Evolutionary conservation across 2,329 filamentous ascomycete genomes (phyloP).

Genomic region (Alternaria viburni): DNA sequence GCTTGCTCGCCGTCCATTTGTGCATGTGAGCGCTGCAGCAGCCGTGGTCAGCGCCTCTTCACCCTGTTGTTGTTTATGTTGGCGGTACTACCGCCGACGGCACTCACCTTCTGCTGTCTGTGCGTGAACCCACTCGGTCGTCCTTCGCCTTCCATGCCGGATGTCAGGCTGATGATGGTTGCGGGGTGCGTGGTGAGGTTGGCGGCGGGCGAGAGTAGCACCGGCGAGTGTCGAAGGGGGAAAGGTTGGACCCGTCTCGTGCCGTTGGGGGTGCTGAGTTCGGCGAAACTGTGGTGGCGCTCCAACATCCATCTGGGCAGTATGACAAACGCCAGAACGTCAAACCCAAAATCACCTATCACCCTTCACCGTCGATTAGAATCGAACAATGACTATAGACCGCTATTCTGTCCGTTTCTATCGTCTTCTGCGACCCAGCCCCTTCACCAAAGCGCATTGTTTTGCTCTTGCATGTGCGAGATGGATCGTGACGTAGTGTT

Average conservation of each 20-base stretch:
- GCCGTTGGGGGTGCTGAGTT: slow-evolving; percentile 14
- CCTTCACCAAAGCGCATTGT: not conserved
- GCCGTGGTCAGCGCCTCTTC: slow-evolving; percentile 17
- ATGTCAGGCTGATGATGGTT: slow-evolving; percentile 1
- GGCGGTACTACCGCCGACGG: slow-evolving; percentile 1
- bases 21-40: slow-evolving; percentile 41
- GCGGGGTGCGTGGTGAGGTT: not conserved
- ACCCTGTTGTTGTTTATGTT: slow-evolving; percentile 3
- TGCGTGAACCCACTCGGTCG: slow-evolving; percentile 41
- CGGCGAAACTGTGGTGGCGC: slow-evolving; percentile 21
- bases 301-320: slow-evolving; percentile 1
- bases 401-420: not conserved
- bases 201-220: not conserved
- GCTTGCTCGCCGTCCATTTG: slow-evolving; percentile 40
- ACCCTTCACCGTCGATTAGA: not conserved
- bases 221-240: not conserved
- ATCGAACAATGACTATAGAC: not conserved
- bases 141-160: slow-evolving; percentile 36
- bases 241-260: slow-evolving; percentile 1
- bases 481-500: not conserved
- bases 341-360: not conserved
- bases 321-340: slow-evolving; percentile 2
- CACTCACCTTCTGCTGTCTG: slow-evolving; percentile 45
- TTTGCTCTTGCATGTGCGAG: not conserved
- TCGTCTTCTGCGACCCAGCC: not conserved